Conservation (phyloP, 2,329 filamentous ascomycete species). For the Fusarium denticulatum region DNA sequence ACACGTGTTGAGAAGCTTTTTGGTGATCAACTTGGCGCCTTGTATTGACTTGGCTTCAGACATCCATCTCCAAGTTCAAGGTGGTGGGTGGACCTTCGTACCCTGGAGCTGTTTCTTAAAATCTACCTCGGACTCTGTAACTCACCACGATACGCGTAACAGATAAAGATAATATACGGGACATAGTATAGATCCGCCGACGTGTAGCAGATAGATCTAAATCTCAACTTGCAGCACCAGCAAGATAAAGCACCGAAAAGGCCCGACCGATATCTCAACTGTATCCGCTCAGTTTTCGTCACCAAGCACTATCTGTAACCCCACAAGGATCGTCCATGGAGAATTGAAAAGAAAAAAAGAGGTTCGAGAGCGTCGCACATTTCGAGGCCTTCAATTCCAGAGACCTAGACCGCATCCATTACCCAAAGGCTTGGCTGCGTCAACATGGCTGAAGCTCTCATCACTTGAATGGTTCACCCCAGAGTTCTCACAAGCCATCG, state of each 20-base stretch:
- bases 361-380: neutral
- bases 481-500: conserved; percentile 24
- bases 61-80: neutral
- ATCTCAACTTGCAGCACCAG: conserved; percentile 1
- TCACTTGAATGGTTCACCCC: conserved; percentile 17
- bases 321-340: conserved; percentile 23
- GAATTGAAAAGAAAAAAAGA: neutral
- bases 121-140: neutral
- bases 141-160: neutral
- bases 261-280: conserved; percentile 16
- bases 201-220: neutral
- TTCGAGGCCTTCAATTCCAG: conserved; percentile 14
- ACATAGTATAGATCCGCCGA: neutral
- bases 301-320: neutral
- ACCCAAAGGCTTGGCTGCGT: conserved; percentile 26
- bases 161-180: neutral
- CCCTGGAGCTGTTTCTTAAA: conserved; percentile 4
- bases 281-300: conserved; percentile 23
- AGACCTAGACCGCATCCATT: conserved; percentile 1
- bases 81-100: conserved; percentile 4
- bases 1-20: conserved; percentile 24
- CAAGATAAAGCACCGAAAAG: conserved; percentile 27
- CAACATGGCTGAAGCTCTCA: conserved; percentile 6
- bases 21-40: conserved; percentile 12
- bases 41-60: conserved; percentile 20